Evolutionary conservation across 306 rosid genomes (phyloP).

Genomic region (Lathyrus aphaca): DNA sequence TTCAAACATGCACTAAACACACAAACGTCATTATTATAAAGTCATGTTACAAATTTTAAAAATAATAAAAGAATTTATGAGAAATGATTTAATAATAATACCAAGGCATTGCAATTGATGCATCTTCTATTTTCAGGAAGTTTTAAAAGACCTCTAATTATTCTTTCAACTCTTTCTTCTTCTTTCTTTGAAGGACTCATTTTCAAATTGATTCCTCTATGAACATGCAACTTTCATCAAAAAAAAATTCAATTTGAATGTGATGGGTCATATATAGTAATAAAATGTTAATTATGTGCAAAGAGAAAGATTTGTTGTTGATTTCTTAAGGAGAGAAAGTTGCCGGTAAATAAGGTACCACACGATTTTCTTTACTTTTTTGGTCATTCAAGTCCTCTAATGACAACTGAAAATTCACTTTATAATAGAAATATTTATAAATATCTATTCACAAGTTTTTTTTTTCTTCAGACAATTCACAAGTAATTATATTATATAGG

Average conservation of each 20-base stretch:
- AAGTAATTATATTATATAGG: too few relatives aligned
- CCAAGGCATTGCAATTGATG: slow-evolving; percentile 88
- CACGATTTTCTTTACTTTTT: slow-evolving; percentile 12
- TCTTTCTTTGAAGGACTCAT: slow-evolving; percentile 71
- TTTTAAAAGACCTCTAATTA: slow-evolving; percentile 67
- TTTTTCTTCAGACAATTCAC: too few relatives aligned
- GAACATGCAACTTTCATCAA: neutral
- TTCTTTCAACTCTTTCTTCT: slow-evolving; percentile 67
- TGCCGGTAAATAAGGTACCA: slow-evolving; percentile 46
- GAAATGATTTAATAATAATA: slow-evolving; percentile 33
- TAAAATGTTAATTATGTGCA: neutral
- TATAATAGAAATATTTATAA: too few relatives aligned
- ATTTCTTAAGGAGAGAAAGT: slow-evolving; percentile 41
- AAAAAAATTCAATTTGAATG: neutral
- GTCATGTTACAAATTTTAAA: neutral
- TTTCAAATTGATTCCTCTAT: slow-evolving; percentile 31
- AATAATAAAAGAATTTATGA: neutral
- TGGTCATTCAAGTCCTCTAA: neutral
- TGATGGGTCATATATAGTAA: neutral
- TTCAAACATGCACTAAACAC: too few relatives aligned
- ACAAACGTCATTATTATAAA: too few relatives aligned
- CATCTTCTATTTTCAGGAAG: slow-evolving; percentile 83
- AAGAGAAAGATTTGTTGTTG: slow-evolving; percentile 19
- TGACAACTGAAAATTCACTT: too few relatives aligned
- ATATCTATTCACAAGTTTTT: too few relatives aligned